Evolutionary conservation across 2,329 filamentous ascomycete species (phyloP).

Genomic region (Triangularia verruculosa): DNA sequence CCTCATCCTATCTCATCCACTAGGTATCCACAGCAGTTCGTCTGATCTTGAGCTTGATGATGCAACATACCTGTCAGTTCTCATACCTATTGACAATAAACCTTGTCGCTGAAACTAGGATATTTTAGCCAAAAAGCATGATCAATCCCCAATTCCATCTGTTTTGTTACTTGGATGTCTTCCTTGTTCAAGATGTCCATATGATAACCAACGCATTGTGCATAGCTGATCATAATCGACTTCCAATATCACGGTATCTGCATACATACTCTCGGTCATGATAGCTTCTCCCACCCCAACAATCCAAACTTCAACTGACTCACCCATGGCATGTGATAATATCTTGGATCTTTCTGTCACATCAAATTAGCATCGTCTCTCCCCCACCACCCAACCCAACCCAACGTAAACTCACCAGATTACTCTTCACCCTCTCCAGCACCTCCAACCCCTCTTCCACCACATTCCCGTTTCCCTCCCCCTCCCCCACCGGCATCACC

Average conservation of each 20-base stretch:
- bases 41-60: not conserved
- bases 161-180: not conserved
- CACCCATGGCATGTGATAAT: conserved; percentile 12
- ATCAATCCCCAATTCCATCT: not conserved
- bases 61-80: not conserved
- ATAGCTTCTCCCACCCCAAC: conserved; percentile 11
- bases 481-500: not conserved
- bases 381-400: not conserved
- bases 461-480: not conserved
- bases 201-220: not conserved
- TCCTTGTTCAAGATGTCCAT: not conserved
- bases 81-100: too few species aligned
- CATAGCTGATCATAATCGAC: not conserved
- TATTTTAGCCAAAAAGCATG: not conserved
- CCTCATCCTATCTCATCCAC: not conserved
- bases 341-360: conserved; percentile 9
- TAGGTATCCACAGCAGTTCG: not conserved
- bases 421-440: conserved; percentile 13
- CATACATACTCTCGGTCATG: not conserved
- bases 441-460: conserved; percentile 12
- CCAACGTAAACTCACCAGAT: conserved; percentile 8
- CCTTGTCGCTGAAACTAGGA: not conserved
- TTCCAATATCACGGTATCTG: not conserved
- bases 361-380: not conserved
- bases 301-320: conserved; percentile 12